Base-by-base conservation (phyloP, 371 early-diverging fungal species). In the Mortierella sp. region DNA sequence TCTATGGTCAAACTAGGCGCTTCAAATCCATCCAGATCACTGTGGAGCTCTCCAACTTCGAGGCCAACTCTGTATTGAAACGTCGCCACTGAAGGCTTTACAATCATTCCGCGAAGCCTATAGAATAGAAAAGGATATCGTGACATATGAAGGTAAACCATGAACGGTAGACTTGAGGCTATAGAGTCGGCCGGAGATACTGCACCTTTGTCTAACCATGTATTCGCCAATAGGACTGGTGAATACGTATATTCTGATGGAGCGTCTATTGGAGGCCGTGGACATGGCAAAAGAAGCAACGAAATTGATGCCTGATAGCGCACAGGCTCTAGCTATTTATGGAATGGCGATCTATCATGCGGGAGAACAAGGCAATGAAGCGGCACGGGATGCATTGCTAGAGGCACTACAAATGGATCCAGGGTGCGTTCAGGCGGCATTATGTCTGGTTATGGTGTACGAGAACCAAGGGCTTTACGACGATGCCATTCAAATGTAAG, bases 391-490 rank as follows among this genome's bases (percentile, higher is more conserved):
- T 11, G 35, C 37, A 0, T 39, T 66, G 3, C 47, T 43, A 16
- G 64, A 73, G 32, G 78, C 78, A 32, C 58, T 78, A 18, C 51
- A 62, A 20, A 78, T 73, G 66, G 70, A 78, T 5, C 73, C 73
- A 14, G 69, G 58, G 1, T 78, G 78, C 32, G 45, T 62, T 35
- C 64, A 65, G 43, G 78, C 78, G 18, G 68, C 73, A 11, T 30
- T 32, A 28, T 37, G 58, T 11, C 45, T 78, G 5, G 64, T 72
- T 0, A 32, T 58, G 62, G 60, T 78, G 16, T 68, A 73, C 37
- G 70, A 59, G 14, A 52, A 54, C 26, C 68, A 69, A 28, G 60
- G 62, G 4, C 69, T 59, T 16, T 66, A 65, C 32, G 69, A 78
- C 3, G 70, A 72, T 3, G 73, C 73, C 14, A 58, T 78, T 66